These are phyloP conservation scores for Dictyostelium brefeldianum DNA, from an alignment of 78 protist genomes.

Conservation along the genomic window DNA sequence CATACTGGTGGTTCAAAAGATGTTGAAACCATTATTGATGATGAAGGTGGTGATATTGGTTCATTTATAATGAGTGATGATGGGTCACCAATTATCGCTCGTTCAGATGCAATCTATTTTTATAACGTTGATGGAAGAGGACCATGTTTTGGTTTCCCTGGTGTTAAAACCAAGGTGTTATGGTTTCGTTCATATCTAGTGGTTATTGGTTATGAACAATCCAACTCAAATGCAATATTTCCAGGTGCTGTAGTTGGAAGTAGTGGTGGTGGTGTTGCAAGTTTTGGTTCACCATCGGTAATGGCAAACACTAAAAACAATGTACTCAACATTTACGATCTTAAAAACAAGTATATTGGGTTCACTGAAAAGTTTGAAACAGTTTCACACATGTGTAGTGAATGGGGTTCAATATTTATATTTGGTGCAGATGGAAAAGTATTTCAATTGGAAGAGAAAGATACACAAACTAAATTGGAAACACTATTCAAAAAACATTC, in stretches of 20 bases:
- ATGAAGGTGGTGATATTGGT: constrained; percentile 71
- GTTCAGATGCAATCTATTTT: constrained; percentile 78
- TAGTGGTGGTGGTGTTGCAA: background rate
- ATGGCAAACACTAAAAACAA: constrained; percentile 22
- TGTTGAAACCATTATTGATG: constrained; percentile 46
- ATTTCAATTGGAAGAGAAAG: constrained; percentile 92
- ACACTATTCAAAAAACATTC: constrained; percentile 92
- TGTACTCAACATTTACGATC: constrained; percentile 90
- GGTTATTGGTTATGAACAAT: constrained; percentile 73
- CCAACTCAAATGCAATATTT: background rate
- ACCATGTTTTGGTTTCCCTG: constrained; percentile 80
- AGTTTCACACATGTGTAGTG: constrained; percentile 81
- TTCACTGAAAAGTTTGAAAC: constrained; percentile 69
- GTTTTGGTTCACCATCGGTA: constrained; percentile 26
- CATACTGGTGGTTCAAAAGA: constrained; percentile 37
- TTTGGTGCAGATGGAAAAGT: constrained; percentile 80
- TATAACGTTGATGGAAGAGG: constrained; percentile 77
- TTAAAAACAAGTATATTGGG: constrained; percentile 89
- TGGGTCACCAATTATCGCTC: constrained; percentile 65
- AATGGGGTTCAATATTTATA: constrained; percentile 93
- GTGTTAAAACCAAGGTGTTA: constrained; percentile 48
- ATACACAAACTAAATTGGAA: constrained; percentile 96
- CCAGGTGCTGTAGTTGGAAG: background rate
- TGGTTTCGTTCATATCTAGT: constrained; percentile 91
- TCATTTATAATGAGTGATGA: constrained; percentile 73